A percentile compares a stretch with the other conserved stretches of the same genome.
Conservation (phyloP, 495 filamentous ascomycete species). For the Aspergillus panamensis region DNA sequence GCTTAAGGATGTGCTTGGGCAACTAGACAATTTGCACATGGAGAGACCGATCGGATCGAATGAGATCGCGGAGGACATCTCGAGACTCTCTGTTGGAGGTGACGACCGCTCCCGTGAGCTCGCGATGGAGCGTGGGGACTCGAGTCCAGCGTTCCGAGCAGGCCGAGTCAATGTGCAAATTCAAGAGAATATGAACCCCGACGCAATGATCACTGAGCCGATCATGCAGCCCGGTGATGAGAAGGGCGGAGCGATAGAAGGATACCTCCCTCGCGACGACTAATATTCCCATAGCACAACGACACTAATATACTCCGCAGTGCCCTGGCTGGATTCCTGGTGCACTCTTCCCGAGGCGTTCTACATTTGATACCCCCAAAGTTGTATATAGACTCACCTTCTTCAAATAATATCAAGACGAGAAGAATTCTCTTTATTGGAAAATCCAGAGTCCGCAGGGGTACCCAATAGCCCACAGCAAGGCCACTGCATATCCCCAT, state of each 20-base stretch:
- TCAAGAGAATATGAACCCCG: slow-evolving; percentile 33
- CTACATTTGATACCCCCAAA: slow-evolving; percentile 15
- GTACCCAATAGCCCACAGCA: no score
- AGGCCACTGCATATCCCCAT: no score
- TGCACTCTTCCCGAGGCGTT: slow-evolving; percentile 6
- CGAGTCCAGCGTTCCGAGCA: slow-evolving; percentile 22
- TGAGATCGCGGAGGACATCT: slow-evolving; percentile 25
- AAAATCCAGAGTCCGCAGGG: no score
- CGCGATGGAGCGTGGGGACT: slow-evolving; percentile 49
- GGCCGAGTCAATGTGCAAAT: slow-evolving; percentile 40
- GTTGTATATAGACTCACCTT: slow-evolving; percentile 4
- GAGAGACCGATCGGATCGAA: slow-evolving; percentile 9
- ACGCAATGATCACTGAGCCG: slow-evolving; percentile 24
- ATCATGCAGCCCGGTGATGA: slow-evolving; percentile 36
- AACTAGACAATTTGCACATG: slow-evolving; percentile 31
- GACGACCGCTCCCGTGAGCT: slow-evolving; percentile 34
- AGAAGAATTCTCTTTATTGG: no score
- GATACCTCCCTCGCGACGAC: slow-evolving; percentile 36
- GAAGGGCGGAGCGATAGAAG: slow-evolving; percentile 45
- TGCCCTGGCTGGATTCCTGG: background rate
- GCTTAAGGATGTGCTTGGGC: slow-evolving; percentile 29
- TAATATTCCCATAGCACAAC: background rate
- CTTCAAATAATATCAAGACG: background rate
- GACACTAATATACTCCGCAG: background rate
- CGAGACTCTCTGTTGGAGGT: slow-evolving; percentile 25